A percentile compares a stretch with the other conserved stretches of the same genome.
Evolutionary conservation across 1,284 basidiomycete genomes (phyloP).

Genomic region (Peniophora sp.): DNA sequence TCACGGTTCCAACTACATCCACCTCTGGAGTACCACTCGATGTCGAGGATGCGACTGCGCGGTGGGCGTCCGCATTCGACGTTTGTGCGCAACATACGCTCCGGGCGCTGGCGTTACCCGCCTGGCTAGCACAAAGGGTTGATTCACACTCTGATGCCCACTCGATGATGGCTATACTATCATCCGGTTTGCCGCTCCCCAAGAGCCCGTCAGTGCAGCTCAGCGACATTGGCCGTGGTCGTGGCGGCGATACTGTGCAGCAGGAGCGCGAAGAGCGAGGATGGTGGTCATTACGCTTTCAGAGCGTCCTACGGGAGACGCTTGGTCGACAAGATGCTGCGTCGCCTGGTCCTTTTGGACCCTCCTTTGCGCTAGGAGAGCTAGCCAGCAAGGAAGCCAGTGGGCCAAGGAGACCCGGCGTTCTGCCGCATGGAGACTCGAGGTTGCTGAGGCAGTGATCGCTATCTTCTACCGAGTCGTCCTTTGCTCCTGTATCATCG

Average conservation of each 20-base stretch:
- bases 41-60: conserved; percentile 15
- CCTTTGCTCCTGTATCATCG: too few species aligned
- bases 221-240: conserved; percentile 20
- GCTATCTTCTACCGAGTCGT: too few species aligned
- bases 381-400: too few species aligned
- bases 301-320: conserved; percentile 52
- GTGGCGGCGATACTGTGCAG: conserved; percentile 19
- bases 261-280: conserved; percentile 67
- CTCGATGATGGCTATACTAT: conserved; percentile 44
- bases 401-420: too few species aligned
- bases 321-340: too few species aligned
- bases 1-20: conserved; percentile 18
- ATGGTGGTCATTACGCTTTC: conserved; percentile 73
- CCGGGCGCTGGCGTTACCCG: conserved; percentile 42
- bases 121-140: not conserved
- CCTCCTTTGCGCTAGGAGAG: too few species aligned
- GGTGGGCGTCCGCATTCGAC: conserved; percentile 44
- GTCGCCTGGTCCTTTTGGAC: too few species aligned
- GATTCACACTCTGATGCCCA: conserved; percentile 22
- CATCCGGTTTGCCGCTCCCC: conserved; percentile 54
- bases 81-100: conserved; percentile 44
- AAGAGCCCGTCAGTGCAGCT: conserved; percentile 61
- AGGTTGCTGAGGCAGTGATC: too few species aligned
- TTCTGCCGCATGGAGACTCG: too few species aligned
- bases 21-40: conserved; percentile 7